Conservation (phyloP, 805 yeast species). For the Peterozyma xylosa region DNA sequence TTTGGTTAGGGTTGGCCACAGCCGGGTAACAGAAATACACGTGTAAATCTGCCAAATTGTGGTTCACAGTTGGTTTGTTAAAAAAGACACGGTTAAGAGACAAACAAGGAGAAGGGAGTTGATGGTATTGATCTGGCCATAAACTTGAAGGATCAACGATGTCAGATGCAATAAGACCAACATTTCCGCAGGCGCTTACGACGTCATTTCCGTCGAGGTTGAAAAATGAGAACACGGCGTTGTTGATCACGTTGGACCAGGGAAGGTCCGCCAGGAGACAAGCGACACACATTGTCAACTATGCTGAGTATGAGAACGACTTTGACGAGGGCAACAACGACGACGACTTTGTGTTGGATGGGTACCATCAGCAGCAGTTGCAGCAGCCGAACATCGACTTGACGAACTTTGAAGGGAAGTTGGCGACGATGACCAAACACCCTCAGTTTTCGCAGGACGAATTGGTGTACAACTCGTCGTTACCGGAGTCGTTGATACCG, state of each 20-base stretch:
- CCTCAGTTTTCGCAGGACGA: conserved; percentile 24
- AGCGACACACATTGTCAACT: conserved; percentile 62
- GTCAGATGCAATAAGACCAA: conserved; percentile 17
- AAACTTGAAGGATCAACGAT: background rate
- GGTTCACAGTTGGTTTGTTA: too few species aligned
- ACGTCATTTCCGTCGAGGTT: conserved; percentile 70
- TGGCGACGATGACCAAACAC: conserved; percentile 32
- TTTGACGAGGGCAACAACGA: conserved; percentile 22
- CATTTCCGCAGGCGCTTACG: conserved; percentile 70
- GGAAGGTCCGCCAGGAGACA: conserved; percentile 71
- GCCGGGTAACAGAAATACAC: too few species aligned
- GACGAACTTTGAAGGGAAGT: conserved; percentile 27
- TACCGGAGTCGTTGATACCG: conserved; percentile 50
- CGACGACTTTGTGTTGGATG: conserved; percentile 17
- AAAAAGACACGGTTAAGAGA: too few species aligned
- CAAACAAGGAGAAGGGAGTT: too few species aligned
- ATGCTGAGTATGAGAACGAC: conserved; percentile 74
- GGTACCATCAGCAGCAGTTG: conserved; percentile 9
- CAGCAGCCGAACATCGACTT: conserved; percentile 19
- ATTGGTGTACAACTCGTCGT: conserved; percentile 23
- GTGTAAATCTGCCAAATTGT: too few species aligned
- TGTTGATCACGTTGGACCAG: conserved; percentile 66
- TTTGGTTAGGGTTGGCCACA: background rate
- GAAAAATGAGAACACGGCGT: conserved; percentile 64
- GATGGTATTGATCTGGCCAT: too few species aligned